Conservation (phyloP, 371 early-diverging fungal genomes). For the Mucor circinelloides region DNA sequence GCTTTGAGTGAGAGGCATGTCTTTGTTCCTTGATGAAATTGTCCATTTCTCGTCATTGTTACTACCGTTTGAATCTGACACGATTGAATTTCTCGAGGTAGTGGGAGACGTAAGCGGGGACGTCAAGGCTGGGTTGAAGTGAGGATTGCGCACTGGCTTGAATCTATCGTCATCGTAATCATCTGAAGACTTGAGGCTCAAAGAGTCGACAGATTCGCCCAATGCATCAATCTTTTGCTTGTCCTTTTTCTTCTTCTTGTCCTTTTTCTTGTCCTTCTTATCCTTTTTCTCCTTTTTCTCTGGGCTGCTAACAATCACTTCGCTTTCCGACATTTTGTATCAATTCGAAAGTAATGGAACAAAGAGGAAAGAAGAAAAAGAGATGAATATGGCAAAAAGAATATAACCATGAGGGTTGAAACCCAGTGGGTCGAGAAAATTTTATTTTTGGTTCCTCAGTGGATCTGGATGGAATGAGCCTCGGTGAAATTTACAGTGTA, state of each 20-base stretch:
- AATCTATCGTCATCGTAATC: slow-evolving; percentile 13
- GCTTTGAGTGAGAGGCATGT: neutral
- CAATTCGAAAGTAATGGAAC: neutral
- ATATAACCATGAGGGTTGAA: neutral
- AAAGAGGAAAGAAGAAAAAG: neutral
- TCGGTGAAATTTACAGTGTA: neutral
- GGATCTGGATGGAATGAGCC: neutral
- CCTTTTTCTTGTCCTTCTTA: slow-evolving; percentile 20
- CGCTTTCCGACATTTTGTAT: slow-evolving; percentile 3
- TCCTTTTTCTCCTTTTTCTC: slow-evolving; percentile 20
- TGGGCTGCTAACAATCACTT: slow-evolving; percentile 6
- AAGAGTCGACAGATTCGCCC: neutral
- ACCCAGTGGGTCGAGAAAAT: neutral
- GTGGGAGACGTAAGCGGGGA: slow-evolving; percentile 4
- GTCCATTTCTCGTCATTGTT: slow-evolving; percentile 10
- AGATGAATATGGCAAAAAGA: neutral
- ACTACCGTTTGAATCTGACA: neutral
- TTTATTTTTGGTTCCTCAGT: neutral
- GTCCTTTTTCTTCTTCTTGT: slow-evolving; percentile 8
- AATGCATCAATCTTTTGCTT: neutral
- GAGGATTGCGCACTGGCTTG: slow-evolving; percentile 23
- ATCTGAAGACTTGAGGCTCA: slow-evolving; percentile 1
- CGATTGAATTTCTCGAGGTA: neutral
- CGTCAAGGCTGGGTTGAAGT: slow-evolving; percentile 7
- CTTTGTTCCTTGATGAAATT: slow-evolving; percentile 1